phyloP scores from a whole-genome alignment of 2,329 filamentous ascomycete genomes.

The Neopestalotiopsis rosae region DNA sequence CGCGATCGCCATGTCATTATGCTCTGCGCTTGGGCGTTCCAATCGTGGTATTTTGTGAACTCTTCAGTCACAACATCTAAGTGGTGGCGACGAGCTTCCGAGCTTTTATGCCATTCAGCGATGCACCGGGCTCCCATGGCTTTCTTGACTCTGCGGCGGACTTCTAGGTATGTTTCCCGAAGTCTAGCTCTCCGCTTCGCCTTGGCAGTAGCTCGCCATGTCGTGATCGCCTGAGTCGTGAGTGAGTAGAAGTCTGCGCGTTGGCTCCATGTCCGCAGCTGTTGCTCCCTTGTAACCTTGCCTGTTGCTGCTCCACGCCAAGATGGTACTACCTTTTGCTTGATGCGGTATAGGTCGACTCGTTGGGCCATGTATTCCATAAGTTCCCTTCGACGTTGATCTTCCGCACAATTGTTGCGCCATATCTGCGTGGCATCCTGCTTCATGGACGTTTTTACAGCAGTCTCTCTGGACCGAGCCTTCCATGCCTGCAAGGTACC shows the following conservation, averaged over 20 bases:
- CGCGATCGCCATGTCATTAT: conserved; percentile 33
- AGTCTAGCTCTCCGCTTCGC: conserved; percentile 36
- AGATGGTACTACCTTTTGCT: conserved; percentile 30
- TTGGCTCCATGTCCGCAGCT: conserved; percentile 31
- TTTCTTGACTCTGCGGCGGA: conserved; percentile 38
- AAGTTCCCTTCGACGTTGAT: conserved; percentile 25
- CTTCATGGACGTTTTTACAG: conserved; percentile 19
- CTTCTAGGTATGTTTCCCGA: conserved; percentile 37
- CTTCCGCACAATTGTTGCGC: conserved; percentile 21
- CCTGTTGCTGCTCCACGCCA: conserved; percentile 32
- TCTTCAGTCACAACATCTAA: conserved; percentile 32
- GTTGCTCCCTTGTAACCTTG: conserved; percentile 24
- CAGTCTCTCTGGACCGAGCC: conserved; percentile 19
- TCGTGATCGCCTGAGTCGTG: conserved; percentile 28
- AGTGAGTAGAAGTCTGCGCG: conserved; percentile 37
- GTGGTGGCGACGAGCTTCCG: conserved; percentile 30
- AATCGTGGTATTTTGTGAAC: conserved; percentile 29
- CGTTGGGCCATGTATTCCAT: conserved; percentile 32
- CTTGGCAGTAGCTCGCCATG: conserved; percentile 33
- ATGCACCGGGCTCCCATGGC: conserved; percentile 37
- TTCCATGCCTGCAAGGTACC: conserved; percentile 24
- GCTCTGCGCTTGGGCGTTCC: conserved; percentile 25
- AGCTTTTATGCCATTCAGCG: conserved; percentile 32
- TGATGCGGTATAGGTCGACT: conserved; percentile 34
- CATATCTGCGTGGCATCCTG: conserved; percentile 18